A percentile compares a stretch with the other conserved stretches of the same genome.
These are phyloP conservation scores for Polytrichum formosum DNA, from an alignment of 225 moss, liverwort and hornwort genomes.

Conservation along the genomic window DNA sequence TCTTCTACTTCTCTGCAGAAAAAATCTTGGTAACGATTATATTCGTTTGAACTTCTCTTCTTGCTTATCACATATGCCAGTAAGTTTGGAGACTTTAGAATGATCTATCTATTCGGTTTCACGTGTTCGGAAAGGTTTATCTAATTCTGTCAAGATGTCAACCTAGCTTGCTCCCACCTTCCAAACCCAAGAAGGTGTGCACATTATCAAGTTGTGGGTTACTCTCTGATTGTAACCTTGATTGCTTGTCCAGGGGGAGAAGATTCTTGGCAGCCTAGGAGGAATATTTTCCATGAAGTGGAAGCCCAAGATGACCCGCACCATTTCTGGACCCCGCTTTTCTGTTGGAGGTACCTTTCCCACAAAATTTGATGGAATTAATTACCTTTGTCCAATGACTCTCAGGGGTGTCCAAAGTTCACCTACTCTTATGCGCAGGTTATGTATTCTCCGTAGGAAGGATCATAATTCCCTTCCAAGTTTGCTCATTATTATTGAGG, in stretches of 20 bases:
- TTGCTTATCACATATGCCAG: too few species aligned
- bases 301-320: slow-evolving; percentile 54
- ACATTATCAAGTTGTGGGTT: neutral
- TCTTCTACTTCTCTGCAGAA: too few species aligned
- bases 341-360: slow-evolving; percentile 19
- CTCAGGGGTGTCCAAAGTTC: neutral
- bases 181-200: neutral
- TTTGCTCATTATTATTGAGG: neutral
- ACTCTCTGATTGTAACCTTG: too few species aligned
- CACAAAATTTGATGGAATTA: neutral
- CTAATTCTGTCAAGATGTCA: neutral
- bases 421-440: neutral
- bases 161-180: neutral
- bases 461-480: neutral
- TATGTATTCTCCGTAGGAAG: neutral
- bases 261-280: slow-evolving; percentile 52
- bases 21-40: too few species aligned
- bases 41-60: too few species aligned
- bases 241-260: slow-evolving; percentile 44
- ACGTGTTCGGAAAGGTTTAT: neutral
- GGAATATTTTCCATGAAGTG: slow-evolving; percentile 55
- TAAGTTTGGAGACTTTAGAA: too few species aligned
- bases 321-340: slow-evolving; percentile 35
- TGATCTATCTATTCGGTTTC: neutral
- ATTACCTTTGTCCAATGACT: neutral